Evolutionary conservation across 1,284 basidiomycete genomes (phyloP), one percentile per base, ranked within the genome.

Genomic region (Xerocomus cyaneibrunnescens): DNA sequence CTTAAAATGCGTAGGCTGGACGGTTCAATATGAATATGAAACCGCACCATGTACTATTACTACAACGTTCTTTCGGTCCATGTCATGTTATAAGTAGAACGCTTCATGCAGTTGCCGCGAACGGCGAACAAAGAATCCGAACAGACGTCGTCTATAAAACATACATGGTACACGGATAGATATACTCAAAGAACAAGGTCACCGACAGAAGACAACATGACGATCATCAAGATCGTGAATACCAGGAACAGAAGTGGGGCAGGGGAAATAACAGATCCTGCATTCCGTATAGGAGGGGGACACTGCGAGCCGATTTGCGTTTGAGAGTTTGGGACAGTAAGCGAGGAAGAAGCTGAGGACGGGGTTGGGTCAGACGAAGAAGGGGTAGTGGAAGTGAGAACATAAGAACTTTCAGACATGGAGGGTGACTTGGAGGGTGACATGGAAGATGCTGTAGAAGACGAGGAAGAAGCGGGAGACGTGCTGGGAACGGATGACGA

Each of bases 261-360:
- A 1, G 21, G 12, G 1, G 43, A 3, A 1, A 45, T 14, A 19
- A 16, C 21, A 12, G 50, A 43, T 14, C 47, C 57, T 5, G 45
- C 46, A n/a, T 48, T 58, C 30, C 21, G 53, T 34, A 21, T 27
- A 2, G 25, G n/a, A 37, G 47, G 50, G 16, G 60, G 65, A 54
- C 68, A 66, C 32, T 66, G 65, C 3, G 67, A 50, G 27, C 54
- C 25, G 13, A 56, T 34, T 19, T 69, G 67, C 4, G 66, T 54
- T 35, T 60, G 48, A 7, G 64, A 48, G 39, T 31, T 60, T 25
- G 43, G 39, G n/a, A 17, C 28, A 3, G 51, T 39, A 8, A 50
- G 1, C 5, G 50, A 52, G 16, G 53, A 30, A 9, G 51, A 14
- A 12, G 45, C 3, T 17, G 41, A 10, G 22, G 62, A 55, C 8